Evolutionary conservation across 345 rosid genomes (phyloP).

Genomic region (Eucalyptus tenuipes): DNA sequence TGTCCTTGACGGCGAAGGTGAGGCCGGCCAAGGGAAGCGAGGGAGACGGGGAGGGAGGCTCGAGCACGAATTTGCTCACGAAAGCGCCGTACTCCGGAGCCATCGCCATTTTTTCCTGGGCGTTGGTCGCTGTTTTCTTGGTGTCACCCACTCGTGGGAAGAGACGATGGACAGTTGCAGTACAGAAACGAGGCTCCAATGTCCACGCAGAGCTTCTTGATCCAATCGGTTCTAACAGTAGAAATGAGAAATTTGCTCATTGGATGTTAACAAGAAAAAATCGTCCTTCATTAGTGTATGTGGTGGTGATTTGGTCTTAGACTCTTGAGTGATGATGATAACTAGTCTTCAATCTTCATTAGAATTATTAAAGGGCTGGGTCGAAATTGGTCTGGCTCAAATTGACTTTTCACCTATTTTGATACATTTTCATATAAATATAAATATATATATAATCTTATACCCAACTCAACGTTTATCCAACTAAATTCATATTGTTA

Average conservation of each 20-base stretch:
- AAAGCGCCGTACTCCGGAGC: constrained; percentile 67
- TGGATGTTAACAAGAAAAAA: not conserved
- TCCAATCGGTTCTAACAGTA: not conserved
- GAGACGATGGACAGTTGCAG: not conserved
- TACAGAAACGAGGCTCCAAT: not conserved
- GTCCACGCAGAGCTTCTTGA: not conserved
- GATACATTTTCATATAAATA: no score
- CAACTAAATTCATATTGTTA: accelerated
- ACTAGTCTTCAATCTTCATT: not conserved
- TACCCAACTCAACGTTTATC: not conserved
- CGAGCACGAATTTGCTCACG: constrained; percentile 53
- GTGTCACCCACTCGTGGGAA: accelerated
- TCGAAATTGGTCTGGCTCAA: accelerated
- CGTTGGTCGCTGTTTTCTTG: not conserved
- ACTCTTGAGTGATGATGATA: not conserved
- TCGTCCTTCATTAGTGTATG: not conserved
- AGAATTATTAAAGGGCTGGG: accelerated
- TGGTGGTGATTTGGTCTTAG: not conserved
- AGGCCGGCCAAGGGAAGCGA: constrained; percentile 46
- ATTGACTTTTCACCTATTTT: not conserved
- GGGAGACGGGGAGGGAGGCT: constrained; percentile 29
- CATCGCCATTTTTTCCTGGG: constrained; percentile 18
- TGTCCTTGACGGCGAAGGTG: constrained; percentile 80
- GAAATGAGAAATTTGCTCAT: not conserved
- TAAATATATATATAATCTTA: no score